A percentile compares a stretch with the other conserved stretches of the same genome.
Conservation (phyloP, 2,329 filamentous ascomycete species). For the Alternaria novae-zelandiae region DNA sequence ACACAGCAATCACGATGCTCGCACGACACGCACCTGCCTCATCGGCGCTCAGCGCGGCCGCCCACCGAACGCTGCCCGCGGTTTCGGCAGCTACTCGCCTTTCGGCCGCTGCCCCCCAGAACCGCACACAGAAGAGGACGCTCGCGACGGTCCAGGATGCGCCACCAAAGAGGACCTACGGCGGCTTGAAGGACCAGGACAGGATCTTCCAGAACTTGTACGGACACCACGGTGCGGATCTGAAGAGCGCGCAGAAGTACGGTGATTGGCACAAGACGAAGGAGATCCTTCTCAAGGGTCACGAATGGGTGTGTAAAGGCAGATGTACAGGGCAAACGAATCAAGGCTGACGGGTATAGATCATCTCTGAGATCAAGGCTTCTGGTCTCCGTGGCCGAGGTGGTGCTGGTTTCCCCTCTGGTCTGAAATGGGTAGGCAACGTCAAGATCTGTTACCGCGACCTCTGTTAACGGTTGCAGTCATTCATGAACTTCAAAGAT, state of each 20-base stretch:
- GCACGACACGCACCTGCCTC: constrained; percentile 49
- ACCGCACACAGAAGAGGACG: constrained; percentile 65
- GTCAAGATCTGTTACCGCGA: background rate
- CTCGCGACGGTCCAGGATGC: constrained; percentile 66
- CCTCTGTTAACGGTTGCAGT: constrained; percentile 61
- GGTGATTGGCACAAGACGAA: constrained; percentile 99
- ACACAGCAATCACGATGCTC: constrained; percentile 47
- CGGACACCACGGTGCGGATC: constrained; percentile 85
- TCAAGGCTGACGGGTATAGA: constrained; percentile 57
- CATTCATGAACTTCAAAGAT: constrained; percentile 99
- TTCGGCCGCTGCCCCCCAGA: constrained; percentile 50
- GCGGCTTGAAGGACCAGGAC: constrained; percentile 93
- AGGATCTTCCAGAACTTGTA: constrained; percentile 99
- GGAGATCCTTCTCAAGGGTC: constrained; percentile 94
- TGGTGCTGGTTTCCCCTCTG: constrained; percentile 96
- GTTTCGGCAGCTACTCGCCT: constrained; percentile 47
- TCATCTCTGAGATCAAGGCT: constrained; percentile 96
- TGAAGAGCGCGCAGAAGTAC: constrained; percentile 96
- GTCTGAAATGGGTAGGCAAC: constrained; percentile 88
- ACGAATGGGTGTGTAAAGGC: constrained; percentile 75
- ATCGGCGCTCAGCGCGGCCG: constrained; percentile 49
- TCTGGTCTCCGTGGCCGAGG: constrained; percentile 94
- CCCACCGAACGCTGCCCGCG: constrained; percentile 51
- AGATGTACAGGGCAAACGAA: background rate
- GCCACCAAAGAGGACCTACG: constrained; percentile 70